phyloP scores from a whole-genome alignment of 257 asterid genomes.

The Nicotiana attenuata region DNA sequence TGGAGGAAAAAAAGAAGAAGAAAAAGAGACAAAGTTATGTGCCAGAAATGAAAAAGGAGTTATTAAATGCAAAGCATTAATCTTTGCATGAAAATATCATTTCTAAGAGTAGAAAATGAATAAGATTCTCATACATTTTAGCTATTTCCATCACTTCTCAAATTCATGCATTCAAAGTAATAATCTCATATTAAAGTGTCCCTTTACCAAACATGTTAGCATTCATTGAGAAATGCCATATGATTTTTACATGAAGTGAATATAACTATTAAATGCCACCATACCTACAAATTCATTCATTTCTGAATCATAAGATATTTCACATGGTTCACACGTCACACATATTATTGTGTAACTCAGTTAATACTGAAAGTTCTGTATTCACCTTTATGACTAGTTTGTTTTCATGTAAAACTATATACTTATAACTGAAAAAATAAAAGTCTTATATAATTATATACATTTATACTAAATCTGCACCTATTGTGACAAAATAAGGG shows the following conservation, averaged over 20 bases:
- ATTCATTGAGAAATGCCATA: background rate
- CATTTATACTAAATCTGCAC: background rate
- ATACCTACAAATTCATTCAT: background rate
- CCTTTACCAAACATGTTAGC: background rate
- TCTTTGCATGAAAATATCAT: background rate
- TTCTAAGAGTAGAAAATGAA: background rate
- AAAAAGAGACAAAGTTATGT: too few relatives aligned
- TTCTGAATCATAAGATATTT: background rate
- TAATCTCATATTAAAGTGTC: background rate
- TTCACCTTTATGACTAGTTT: background rate
- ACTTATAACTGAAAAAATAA: too few relatives aligned
- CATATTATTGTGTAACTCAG: background rate
- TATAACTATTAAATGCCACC: background rate
- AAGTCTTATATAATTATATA: too few relatives aligned
- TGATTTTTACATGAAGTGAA: background rate
- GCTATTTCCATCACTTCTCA: background rate
- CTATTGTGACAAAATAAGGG: background rate
- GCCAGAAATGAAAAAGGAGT: background rate
- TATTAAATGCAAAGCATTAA: conserved; percentile 8
- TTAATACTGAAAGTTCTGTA: background rate
- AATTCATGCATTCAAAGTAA: background rate
- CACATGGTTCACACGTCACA: background rate
- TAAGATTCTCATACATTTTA: background rate
- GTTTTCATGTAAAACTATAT: too few relatives aligned
- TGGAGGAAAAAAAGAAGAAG: too few relatives aligned